Evolutionary conservation across 1,139 yeast genomes (phyloP).

Genomic region (Taiozyma onychis): DNA sequence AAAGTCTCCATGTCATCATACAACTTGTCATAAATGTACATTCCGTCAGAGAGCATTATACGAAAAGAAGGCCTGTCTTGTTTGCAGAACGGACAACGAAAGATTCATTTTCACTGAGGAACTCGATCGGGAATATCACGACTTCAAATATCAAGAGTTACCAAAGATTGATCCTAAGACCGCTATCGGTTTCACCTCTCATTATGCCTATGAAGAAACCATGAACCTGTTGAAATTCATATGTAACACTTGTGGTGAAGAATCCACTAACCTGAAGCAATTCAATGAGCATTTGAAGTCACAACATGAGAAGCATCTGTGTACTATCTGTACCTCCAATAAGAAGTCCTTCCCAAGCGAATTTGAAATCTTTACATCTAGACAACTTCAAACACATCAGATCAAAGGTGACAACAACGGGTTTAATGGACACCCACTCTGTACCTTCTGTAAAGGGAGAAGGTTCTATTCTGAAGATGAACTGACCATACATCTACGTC

Average conservation of each 20-base stretch:
- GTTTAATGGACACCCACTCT: constrained; percentile 84
- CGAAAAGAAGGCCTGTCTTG: constrained; percentile 67
- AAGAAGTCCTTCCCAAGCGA: constrained; percentile 78
- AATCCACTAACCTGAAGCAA: constrained; percentile 44
- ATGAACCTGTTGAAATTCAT: constrained; percentile 45
- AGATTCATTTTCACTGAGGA: constrained; percentile 55
- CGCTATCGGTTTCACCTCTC: constrained; percentile 48
- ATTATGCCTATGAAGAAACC: constrained; percentile 37
- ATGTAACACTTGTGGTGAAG: constrained; percentile 47
- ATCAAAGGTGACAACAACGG: constrained; percentile 63
- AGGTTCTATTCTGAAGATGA: constrained; percentile 90
- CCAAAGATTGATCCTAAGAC: constrained; percentile 37
- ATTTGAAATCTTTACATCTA: constrained; percentile 53
- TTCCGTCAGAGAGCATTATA: constrained; percentile 80
- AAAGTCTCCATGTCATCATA: constrained; percentile 78
- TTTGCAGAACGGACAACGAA: constrained; percentile 72
- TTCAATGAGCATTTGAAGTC: constrained; percentile 60
- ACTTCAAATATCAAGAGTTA: constrained; percentile 30
- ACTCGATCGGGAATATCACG: constrained; percentile 33
- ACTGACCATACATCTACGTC: constrained; percentile 73
- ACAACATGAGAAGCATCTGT: constrained; percentile 57
- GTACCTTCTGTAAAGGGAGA: constrained; percentile 71
- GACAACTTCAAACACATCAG: constrained; percentile 67
- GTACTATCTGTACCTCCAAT: constrained; percentile 69
- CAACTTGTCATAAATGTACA: constrained; percentile 77